These are phyloP conservation scores for Rhipidocladum racemiflorum DNA, from an alignment of 176 grass and related monocot species.

Conservation along the genomic window DNA sequence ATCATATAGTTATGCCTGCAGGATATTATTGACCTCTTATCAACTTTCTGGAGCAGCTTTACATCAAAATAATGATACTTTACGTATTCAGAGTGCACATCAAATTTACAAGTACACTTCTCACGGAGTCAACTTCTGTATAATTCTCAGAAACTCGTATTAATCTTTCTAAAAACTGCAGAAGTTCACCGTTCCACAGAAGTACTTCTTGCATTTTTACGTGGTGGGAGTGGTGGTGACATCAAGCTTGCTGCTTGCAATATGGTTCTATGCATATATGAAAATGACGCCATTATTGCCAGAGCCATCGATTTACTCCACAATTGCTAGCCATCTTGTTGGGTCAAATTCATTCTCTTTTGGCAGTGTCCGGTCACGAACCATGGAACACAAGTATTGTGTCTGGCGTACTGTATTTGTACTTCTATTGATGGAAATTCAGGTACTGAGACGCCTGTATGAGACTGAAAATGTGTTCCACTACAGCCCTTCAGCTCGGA, in stretches of 20 bases:
- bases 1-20: not conserved
- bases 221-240: conserved; percentile 51
- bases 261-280: conserved; percentile 83
- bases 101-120: not conserved
- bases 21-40: not conserved
- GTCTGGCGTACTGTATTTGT: conserved; percentile 86
- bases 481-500: conserved; percentile 80
- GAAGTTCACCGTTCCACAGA: conserved; percentile 89
- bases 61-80: not conserved
- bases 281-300: conserved; percentile 60
- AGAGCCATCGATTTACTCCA: conserved; percentile 58
- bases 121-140: conserved; percentile 2
- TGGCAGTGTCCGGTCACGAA: conserved; percentile 33
- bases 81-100: not conserved
- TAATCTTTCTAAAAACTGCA: conserved; percentile 42
- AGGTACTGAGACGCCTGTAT: conserved; percentile 77
- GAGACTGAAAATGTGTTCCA: conserved; percentile 90
- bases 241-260: conserved; percentile 58
- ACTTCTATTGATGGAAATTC: conserved; percentile 79
- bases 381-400: conserved; percentile 63
- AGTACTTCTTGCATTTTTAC: conserved; percentile 96
- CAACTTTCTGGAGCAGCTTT: not conserved
- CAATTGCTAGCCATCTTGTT: conserved; percentile 69
- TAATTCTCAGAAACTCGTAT: not conserved
- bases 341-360: conserved; percentile 69